Evolutionary conservation across 768 basidiomycete species (phyloP).

Genomic region (Naganishia kalamii): DNA sequence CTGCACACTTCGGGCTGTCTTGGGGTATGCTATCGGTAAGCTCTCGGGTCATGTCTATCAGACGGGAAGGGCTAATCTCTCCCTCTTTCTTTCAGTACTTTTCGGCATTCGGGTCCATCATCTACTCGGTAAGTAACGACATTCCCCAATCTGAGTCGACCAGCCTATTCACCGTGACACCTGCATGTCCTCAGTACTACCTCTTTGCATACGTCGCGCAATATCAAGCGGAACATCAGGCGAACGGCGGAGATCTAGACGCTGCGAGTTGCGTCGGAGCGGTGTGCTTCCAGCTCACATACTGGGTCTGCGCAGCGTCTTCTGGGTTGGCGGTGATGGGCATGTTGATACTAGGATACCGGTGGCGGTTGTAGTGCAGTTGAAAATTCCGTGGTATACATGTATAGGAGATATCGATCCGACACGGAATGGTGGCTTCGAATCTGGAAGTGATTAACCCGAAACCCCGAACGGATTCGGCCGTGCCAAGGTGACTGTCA

Average conservation of each 20-base stretch:
- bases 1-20: constrained; percentile 44
- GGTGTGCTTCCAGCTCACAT: constrained; percentile 37
- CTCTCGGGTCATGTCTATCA: not conserved
- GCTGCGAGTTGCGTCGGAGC: constrained; percentile 28
- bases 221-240: constrained; percentile 19
- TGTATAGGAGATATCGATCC: not conserved
- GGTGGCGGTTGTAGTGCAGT: constrained; percentile 40
- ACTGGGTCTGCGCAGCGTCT: constrained; percentile 34
- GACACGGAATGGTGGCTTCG: not conserved
- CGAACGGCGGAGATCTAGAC: not conserved
- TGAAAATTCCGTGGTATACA: not conserved
- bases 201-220: constrained; percentile 38
- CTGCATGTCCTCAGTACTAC: constrained; percentile 30
- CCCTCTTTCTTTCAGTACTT: constrained; percentile 29
- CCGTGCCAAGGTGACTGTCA: not conserved
- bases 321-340: constrained; percentile 33
- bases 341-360: constrained; percentile 31
- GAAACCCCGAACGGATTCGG: not conserved
- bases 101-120: constrained; percentile 39
- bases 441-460: too few species aligned
- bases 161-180: not conserved
- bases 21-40: constrained; percentile 44
- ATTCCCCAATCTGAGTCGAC: not conserved
- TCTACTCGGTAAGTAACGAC: constrained; percentile 36
- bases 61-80: not conserved